Evolutionary conservation across 2,329 filamentous ascomycete species (phyloP).

Genomic region (Pseudocercospora pini-densiflorae): DNA sequence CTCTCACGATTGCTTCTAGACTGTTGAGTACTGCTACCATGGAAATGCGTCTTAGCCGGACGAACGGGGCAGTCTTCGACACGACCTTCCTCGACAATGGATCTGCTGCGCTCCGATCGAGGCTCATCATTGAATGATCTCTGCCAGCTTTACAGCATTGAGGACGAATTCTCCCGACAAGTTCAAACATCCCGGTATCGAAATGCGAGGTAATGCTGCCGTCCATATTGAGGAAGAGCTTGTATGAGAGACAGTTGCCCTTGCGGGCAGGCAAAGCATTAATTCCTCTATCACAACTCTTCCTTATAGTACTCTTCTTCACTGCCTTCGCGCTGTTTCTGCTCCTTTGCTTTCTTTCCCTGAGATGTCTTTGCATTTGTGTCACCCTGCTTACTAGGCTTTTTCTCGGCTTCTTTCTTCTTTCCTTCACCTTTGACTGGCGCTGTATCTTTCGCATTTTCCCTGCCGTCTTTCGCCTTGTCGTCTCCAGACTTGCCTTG

Average conservation of each 20-base stretch:
- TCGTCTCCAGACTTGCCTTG: slow-evolving; percentile 14
- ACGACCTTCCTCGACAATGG: neutral
- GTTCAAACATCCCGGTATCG: neutral
- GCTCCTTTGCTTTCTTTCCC: slow-evolving; percentile 14
- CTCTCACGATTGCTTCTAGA: neutral
- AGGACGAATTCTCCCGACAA: neutral
- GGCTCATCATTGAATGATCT: neutral
- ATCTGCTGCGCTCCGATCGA: neutral
- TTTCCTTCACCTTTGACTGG: neutral
- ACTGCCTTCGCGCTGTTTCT: slow-evolving; percentile 25
- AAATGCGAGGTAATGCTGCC: neutral
- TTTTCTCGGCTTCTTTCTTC: slow-evolving; percentile 13
- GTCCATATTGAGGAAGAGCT: neutral
- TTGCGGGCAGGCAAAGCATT: neutral
- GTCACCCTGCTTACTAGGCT: slow-evolving; percentile 27
- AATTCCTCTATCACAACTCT: slow-evolving; percentile 19
- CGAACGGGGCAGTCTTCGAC: neutral
- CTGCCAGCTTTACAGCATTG: neutral
- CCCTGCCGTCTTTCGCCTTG: neutral
- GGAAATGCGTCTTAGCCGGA: neutral
- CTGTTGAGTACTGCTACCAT: neutral
- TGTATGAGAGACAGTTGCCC: neutral
- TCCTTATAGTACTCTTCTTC: slow-evolving; percentile 36
- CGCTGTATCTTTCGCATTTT: neutral
- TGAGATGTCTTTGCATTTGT: slow-evolving; percentile 23